Evolutionary conservation across 139 green algal genomes (phyloP).

Genomic region (Chlorella sp.): DNA sequence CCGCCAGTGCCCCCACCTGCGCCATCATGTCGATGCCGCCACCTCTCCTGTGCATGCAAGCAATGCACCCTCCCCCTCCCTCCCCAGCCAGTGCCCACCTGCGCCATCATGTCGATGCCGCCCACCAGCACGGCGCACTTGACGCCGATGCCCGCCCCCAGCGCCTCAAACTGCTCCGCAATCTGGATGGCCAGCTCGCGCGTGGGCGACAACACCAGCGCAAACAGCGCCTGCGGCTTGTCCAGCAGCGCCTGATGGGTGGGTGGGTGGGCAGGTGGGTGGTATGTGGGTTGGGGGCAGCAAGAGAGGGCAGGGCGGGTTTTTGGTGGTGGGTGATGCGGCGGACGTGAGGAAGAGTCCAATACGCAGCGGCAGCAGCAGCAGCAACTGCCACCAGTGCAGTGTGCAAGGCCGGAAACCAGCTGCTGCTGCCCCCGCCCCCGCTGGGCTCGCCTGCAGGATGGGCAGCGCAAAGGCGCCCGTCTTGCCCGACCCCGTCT

Average conservation of each 20-base stretch:
- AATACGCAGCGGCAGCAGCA: not conserved
- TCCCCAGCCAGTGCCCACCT: constrained; percentile 30
- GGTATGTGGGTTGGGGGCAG: not conserved
- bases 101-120: constrained; percentile 98
- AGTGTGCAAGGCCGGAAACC: no score
- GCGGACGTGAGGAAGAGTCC: not conserved
- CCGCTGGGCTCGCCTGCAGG: constrained; percentile 55
- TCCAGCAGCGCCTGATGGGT: constrained; percentile 84
- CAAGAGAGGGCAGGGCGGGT: not conserved
- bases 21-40: not conserved
- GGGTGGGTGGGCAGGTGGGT: not conserved
- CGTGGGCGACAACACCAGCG: constrained; percentile 94
- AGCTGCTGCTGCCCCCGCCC: not conserved
- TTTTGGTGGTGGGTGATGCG: not conserved
- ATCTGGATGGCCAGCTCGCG: constrained; percentile 99
- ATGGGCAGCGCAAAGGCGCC: constrained; percentile 97
- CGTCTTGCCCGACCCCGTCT: constrained; percentile 98
- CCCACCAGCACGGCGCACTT: constrained; percentile 92
- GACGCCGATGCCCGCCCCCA: constrained; percentile 91
- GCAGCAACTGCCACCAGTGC: not conserved
- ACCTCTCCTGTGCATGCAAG: not conserved
- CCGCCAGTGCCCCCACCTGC: not conserved
- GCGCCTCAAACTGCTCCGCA: constrained; percentile 96
- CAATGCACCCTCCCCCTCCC: not conserved
- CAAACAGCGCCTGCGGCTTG: constrained; percentile 90